Percentiles rank a stretch among this genome's conserved stretches.
phyloP scores from a whole-genome alignment of 2,329 filamentous ascomycete species.

The Leptographium radiaticola region DNA sequence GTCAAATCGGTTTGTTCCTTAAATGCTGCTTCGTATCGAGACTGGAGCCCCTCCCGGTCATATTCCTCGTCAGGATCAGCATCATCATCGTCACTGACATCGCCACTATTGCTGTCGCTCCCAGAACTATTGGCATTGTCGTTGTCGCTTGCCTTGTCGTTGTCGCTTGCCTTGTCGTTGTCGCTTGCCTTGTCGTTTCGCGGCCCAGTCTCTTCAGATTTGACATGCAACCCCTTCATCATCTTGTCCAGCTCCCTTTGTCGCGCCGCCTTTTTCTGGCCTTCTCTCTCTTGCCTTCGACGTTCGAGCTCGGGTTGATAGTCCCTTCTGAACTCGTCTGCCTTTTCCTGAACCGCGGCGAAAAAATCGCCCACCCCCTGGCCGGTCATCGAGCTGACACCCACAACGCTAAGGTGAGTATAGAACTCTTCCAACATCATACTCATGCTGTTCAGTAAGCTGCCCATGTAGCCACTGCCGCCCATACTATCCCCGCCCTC shows the following conservation, averaged over 20 bases:
- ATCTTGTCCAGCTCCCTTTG: slow-evolving; percentile 80
- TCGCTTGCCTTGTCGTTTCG: slow-evolving; percentile 17
- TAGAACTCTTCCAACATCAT: slow-evolving; percentile 97
- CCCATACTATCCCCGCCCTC: slow-evolving; percentile 49
- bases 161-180: slow-evolving; percentile 19
- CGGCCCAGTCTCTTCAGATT: slow-evolving; percentile 13
- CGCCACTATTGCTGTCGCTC: slow-evolving; percentile 36
- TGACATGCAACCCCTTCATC: slow-evolving; percentile 76
- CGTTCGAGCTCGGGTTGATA: slow-evolving; percentile 87
- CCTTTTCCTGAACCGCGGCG: slow-evolving; percentile 73
- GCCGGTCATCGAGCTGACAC: slow-evolving; percentile 85
- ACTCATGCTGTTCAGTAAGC: slow-evolving; percentile 92
- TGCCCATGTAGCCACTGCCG: slow-evolving; percentile 92
- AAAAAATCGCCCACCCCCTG: slow-evolving; percentile 92
- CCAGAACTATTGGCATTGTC: slow-evolving; percentile 27
- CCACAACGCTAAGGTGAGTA: slow-evolving; percentile 81
- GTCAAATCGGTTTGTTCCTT: slow-evolving; percentile 35
- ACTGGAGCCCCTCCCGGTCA: slow-evolving; percentile 54
- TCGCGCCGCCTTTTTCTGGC: slow-evolving; percentile 55
- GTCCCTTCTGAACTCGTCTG: slow-evolving; percentile 74
- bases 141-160: slow-evolving; percentile 17
- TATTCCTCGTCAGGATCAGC: slow-evolving; percentile 46
- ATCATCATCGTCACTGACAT: slow-evolving; percentile 41
- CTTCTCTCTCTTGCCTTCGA: slow-evolving; percentile 60
- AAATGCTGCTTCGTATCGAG: slow-evolving; percentile 66